A percentile compares a stretch with the other conserved stretches of the same genome.
Evolutionary conservation across 371 early-diverging fungal species (phyloP).

Genomic region (Lichtheimia ramosa): DNA sequence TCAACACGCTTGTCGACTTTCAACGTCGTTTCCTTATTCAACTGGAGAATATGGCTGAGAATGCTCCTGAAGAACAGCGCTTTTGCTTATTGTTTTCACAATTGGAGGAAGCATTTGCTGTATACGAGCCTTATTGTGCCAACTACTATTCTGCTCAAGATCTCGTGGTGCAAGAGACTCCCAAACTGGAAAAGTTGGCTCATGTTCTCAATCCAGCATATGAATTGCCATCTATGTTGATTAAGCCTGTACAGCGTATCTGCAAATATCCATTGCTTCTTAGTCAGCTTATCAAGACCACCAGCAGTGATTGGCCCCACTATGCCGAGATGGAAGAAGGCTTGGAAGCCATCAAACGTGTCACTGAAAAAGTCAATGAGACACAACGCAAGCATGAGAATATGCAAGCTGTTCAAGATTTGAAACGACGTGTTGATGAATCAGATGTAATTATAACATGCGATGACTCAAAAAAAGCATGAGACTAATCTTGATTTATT

Average conservation of each 20-base stretch:
- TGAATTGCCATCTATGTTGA: conserved; percentile 86
- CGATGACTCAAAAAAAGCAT: background rate
- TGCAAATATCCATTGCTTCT: conserved; percentile 95
- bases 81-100: conserved; percentile 80
- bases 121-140: conserved; percentile 93
- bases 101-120: conserved; percentile 83
- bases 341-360: conserved; percentile 78
- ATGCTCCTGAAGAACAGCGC: conserved; percentile 76
- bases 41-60: conserved; percentile 81
- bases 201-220: conserved; percentile 82
- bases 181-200: conserved; percentile 54
- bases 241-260: conserved; percentile 96
- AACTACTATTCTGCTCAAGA: conserved; percentile 83
- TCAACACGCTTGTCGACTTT: conserved; percentile 92
- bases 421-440: conserved; percentile 60
- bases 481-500: too few relatives aligned
- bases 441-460: background rate
- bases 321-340: conserved; percentile 79
- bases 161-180: conserved; percentile 50
- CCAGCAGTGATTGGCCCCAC: conserved; percentile 66
- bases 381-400: conserved; percentile 89
- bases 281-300: conserved; percentile 80
- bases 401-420: conserved; percentile 67
- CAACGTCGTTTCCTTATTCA: conserved; percentile 92
- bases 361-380: conserved; percentile 91